Evolutionary conservation across 306 rosid species (phyloP).

Genomic region (Cucumis sativus): DNA sequence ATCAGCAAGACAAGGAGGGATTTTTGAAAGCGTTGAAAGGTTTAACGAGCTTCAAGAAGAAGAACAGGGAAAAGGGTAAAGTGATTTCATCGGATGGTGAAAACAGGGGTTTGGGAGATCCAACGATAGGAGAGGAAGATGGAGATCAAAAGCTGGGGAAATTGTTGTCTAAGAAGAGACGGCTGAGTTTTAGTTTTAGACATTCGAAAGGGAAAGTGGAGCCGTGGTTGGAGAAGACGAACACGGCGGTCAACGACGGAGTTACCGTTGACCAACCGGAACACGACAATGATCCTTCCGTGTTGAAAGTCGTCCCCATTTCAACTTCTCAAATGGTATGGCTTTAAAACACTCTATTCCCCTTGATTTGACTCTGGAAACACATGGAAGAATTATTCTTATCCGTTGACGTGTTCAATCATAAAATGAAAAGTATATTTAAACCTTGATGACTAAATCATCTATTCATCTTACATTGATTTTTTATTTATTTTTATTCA

Average conservation of each 20-base stretch:
- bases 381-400: neutral
- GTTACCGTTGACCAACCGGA: neutral
- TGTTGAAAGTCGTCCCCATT: neutral
- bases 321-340: neutral
- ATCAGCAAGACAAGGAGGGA: slow-evolving; percentile 15
- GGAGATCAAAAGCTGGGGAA: slow-evolving; percentile 12
- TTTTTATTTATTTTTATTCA: neutral
- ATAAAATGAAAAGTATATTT: neutral
- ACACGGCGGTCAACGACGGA: neutral
- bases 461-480: too few species aligned
- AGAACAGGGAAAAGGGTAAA: slow-evolving; percentile 13
- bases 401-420: neutral
- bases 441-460: neutral
- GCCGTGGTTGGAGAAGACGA: slow-evolving; percentile 10
- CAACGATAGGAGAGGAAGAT: slow-evolving; percentile 10
- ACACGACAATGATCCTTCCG: neutral
- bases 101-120: neutral
- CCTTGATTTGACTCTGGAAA: neutral
- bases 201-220: slow-evolving; percentile 14
- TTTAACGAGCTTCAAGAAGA: slow-evolving; percentile 25
- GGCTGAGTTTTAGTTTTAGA: slow-evolving; percentile 8
- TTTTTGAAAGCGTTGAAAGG: slow-evolving; percentile 12
- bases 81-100: slow-evolving; percentile 11
- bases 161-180: slow-evolving; percentile 24
- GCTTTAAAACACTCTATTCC: neutral